Evolutionary conservation across 345 rosid species (phyloP), one percentile per base, ranked within the genome.

Genomic region (Murraya paniculata): DNA sequence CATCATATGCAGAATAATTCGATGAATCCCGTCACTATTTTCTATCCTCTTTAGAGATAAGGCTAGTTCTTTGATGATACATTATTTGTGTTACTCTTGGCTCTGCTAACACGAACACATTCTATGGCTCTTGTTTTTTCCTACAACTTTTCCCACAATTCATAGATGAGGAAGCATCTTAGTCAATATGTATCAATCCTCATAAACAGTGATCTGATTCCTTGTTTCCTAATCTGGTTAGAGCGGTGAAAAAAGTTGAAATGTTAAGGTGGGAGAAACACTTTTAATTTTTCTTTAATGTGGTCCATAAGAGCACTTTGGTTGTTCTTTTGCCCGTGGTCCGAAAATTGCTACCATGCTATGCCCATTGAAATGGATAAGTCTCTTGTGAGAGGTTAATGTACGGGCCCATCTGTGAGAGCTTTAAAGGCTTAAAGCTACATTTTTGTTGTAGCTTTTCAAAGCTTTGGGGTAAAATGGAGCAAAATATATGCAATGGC

Each of bases 351-450:
- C 10, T 36, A 0, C 50, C 10, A 36, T 16, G 35, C 35, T n/a
- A 36, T 24, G 76, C 55, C 66, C 66, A 58, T 73, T 59, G 60
- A 36, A 73, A 58, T 60, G 77, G 68, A 64, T 48, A 74, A 62
- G 30, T 59, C n/a, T 6, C 21, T 33, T 30, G 9, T 71, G 75
- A 30, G n/a, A 57, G 57, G 33, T 33, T 33, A 64, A 72, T 16
- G 45, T 33, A 11, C 50, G 58, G 64, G 27, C 39, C 74, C 74
- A 71, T 71, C 9, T 50, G 60, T 27, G 35, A 25, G 57, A 7
- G 31, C 50, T 45, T 45, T 45, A 45, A 13, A 13, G 50, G 50
- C 50, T 45, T 45, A 13, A 45, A 45, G 5, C 50, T 45, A 13
- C 50, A 45, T 45, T 45, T 45, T 45, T 45, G 50, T 45, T 45